Percentiles rank a stretch among this genome's conserved stretches.
These are phyloP conservation scores for Fusarium piperis DNA, from an alignment of 2,329 filamentous ascomycete genomes.

Conservation along the genomic window DNA sequence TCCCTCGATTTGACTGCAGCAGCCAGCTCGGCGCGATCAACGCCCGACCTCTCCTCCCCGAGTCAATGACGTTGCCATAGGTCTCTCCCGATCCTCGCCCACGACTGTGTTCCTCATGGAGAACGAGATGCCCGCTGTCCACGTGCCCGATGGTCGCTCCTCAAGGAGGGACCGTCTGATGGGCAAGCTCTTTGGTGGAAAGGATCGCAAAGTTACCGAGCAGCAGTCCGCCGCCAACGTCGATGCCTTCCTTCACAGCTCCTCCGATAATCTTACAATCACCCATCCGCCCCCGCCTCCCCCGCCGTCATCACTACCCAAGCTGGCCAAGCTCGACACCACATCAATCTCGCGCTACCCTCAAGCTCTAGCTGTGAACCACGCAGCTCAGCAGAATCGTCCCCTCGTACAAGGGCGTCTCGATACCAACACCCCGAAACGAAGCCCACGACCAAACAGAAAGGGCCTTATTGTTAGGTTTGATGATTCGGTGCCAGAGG, in stretches of 20 bases:
- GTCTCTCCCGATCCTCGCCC: slow-evolving; percentile 18
- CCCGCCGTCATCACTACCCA: slow-evolving; percentile 54
- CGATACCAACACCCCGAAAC: slow-evolving; percentile 55
- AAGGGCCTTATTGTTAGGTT: slow-evolving; percentile 82
- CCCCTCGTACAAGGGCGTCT: slow-evolving; percentile 51
- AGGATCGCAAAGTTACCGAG: slow-evolving; percentile 51
- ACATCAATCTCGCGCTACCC: slow-evolving; percentile 65
- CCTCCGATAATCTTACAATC: slow-evolving; percentile 64
- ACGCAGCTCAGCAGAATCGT: slow-evolving; percentile 56
- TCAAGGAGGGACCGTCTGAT: slow-evolving; percentile 67
- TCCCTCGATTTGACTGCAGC: slow-evolving; percentile 8
- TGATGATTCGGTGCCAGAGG: slow-evolving; percentile 73
- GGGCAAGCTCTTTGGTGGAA: slow-evolving; percentile 68
- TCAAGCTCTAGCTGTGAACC: slow-evolving; percentile 59
- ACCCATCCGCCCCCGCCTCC: slow-evolving; percentile 60
- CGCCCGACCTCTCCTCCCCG: slow-evolving; percentile 24
- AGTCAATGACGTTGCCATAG: slow-evolving; percentile 45
- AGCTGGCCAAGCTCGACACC: slow-evolving; percentile 66
- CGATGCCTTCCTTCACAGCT: slow-evolving; percentile 67
- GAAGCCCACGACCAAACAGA: slow-evolving; percentile 59
- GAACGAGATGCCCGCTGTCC: slow-evolving; percentile 53
- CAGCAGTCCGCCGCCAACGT: slow-evolving; percentile 57
- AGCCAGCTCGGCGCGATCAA: slow-evolving; percentile 29
- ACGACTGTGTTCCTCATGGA: slow-evolving; percentile 51
- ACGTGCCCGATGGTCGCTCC: slow-evolving; percentile 51